A percentile compares a stretch with the other conserved stretches of the same genome.
These are phyloP conservation scores for Inga laurina DNA, from an alignment of 306 rosid species.

Conservation along the genomic window DNA sequence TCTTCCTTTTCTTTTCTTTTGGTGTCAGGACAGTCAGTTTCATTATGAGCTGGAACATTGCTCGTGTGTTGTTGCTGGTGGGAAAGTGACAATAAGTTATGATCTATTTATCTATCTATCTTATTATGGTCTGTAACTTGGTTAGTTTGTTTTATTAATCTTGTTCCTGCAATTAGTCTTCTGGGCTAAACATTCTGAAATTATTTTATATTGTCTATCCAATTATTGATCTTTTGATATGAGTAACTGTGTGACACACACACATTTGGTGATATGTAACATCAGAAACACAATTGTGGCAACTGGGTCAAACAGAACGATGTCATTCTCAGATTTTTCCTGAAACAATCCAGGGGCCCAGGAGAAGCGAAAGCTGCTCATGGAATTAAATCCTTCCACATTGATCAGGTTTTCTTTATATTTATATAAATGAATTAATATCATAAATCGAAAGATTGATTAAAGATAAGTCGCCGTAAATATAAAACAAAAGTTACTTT, in stretches of 20 bases:
- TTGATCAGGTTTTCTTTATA: not conserved
- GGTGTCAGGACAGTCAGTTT: constrained; percentile 1
- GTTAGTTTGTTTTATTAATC: not conserved
- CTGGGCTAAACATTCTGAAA: not conserved
- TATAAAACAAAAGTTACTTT: not conserved
- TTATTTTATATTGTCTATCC: not conserved
- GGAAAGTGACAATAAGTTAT: not conserved
- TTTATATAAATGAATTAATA: not conserved
- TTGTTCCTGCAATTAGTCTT: not conserved
- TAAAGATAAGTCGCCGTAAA: not conserved
- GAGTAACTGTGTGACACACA: not conserved
- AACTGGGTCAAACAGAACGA: not conserved
- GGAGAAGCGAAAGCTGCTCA: not conserved
- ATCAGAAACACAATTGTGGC: not conserved
- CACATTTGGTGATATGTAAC: not conserved
- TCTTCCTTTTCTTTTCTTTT: not conserved
- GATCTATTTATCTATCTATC: not conserved
- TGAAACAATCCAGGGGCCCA: not conserved
- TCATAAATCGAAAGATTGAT: not conserved
- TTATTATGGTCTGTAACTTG: not conserved
- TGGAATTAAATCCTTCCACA: not conserved
- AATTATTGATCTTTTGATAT: not conserved
- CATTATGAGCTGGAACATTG: not conserved
- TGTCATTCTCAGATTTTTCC: not conserved
- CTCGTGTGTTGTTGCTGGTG: not conserved